Evolutionary conservation across 192 early-diverging fungal species (phyloP), one percentile per base, ranked within the genome.

Genomic region (Pecoramyces ruminantium): DNA sequence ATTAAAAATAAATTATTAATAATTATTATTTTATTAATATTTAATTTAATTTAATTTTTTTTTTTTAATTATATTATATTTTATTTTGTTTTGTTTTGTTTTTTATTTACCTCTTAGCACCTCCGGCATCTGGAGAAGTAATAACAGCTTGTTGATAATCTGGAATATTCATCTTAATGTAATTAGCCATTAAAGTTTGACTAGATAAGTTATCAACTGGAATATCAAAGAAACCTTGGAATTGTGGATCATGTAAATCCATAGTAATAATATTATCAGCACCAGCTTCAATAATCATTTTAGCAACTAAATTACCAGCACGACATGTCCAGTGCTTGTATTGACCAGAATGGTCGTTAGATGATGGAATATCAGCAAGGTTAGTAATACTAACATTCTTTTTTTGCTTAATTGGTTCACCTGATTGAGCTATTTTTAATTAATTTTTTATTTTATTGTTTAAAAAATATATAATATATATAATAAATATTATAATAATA

Each of bases 321-420:
- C 95, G 86, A 27, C 92, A 94, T 77, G 94, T 92, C 96, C 96
- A 96, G 81, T 93, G 92, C 81, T 92, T 92, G 81, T 96, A 96
- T 42, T 88, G 89, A 67, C 51, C 51, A 67, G 51, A 67, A 6
- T 67, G 51, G 51, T 67, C 51, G n/a, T 67, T 67, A 9, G 51
- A 67, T 4, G 51, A 21, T 67, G 51, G 51, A 67, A 67, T 67
- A n/a, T 67, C 51, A 67, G 25, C 51, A 67, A 67, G 51, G 9
- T 67, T 67, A n/a, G 51, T 67, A n/a, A 67, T 67, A n/a, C 25
- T 67, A 67, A 67, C 51, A n/a, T 67, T 67, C 51, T 67, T 67
- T 11, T 67, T 67, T 67, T 25, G 51, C 9, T 67, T 67, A 21
- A 21, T n/a, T 67, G 25, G 4, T 67, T 67, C 51, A 67, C 1